phyloP scores from a whole-genome alignment of 2,329 filamentous ascomycete genomes.

The Xylaria sp. region DNA sequence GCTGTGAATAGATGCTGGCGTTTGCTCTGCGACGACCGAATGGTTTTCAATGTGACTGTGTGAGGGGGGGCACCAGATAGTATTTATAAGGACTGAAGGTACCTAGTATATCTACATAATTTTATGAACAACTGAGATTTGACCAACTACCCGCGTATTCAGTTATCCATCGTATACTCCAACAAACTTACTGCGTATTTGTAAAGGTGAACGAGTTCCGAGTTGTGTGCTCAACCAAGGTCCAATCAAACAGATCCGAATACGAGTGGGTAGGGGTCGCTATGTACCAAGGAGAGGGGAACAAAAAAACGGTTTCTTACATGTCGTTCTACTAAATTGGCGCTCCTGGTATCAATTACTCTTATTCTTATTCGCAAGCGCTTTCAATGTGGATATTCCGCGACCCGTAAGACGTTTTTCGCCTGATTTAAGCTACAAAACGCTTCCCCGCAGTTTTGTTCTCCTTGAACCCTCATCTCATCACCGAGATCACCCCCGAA shows the following conservation, averaged over 20 bases:
- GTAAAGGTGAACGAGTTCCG: not conserved
- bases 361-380: constrained; percentile 20
- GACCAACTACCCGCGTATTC: not conserved
- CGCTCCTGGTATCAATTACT: not conserved
- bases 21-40: not conserved
- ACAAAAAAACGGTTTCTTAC: not conserved
- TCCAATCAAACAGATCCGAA: constrained; percentile 10
- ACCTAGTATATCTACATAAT: not conserved
- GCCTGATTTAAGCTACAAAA: constrained; percentile 1
- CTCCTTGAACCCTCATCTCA: not conserved
- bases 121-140: not conserved
- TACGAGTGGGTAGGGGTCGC: constrained; percentile 8
- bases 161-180: constrained; percentile 4
- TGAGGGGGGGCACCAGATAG: not conserved
- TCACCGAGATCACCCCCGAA: not conserved
- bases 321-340: not conserved
- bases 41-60: not conserved
- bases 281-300: not conserved
- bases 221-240: not conserved
- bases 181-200: not conserved
- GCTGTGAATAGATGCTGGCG: not conserved
- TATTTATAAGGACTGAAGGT: constrained; percentile 1
- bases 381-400: not conserved
- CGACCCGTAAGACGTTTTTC: too few species aligned
- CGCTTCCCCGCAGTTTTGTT: constrained; percentile 9